A percentile compares a stretch with the other conserved stretches of the same genome.
Conservation (phyloP, 2,329 filamentous ascomycete species). For the Tolypocladium endophyticum region DNA sequence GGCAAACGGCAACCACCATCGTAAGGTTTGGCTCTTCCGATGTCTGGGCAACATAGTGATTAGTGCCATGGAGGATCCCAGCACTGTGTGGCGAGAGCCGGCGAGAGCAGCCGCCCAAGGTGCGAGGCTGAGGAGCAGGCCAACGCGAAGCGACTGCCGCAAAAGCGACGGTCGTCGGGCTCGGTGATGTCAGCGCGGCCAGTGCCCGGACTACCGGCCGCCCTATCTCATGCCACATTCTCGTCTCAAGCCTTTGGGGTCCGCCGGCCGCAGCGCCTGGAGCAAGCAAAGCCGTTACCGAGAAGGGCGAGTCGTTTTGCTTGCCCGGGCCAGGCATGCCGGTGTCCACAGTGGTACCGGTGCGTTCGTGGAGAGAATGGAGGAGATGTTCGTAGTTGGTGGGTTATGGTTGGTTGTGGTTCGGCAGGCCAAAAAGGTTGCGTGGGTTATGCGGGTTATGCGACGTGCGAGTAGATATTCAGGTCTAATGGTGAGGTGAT, state of each 20-base stretch:
- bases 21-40: neutral
- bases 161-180: neutral
- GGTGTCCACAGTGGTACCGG: neutral
- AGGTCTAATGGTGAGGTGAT: neutral
- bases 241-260: neutral
- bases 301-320: neutral
- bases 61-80: neutral
- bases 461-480: neutral
- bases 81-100: neutral
- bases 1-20: neutral
- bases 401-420: neutral
- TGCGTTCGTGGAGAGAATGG: neutral
- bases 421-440: neutral
- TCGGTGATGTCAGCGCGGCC: neutral
- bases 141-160: neutral
- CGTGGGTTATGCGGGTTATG: neutral
- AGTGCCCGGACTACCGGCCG: neutral
- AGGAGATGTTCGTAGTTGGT: neutral
- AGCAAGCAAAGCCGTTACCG: neutral
- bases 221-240: slow-evolving; percentile 3
- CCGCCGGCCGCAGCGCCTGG: neutral
- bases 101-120: neutral
- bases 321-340: neutral
- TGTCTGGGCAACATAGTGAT: no score
- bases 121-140: neutral